Percentiles rank a stretch among this genome's conserved stretches.
These are phyloP conservation scores for Phylloporus sp. DNA, from an alignment of 1,284 basidiomycete genomes.

Conservation along the genomic window DNA sequence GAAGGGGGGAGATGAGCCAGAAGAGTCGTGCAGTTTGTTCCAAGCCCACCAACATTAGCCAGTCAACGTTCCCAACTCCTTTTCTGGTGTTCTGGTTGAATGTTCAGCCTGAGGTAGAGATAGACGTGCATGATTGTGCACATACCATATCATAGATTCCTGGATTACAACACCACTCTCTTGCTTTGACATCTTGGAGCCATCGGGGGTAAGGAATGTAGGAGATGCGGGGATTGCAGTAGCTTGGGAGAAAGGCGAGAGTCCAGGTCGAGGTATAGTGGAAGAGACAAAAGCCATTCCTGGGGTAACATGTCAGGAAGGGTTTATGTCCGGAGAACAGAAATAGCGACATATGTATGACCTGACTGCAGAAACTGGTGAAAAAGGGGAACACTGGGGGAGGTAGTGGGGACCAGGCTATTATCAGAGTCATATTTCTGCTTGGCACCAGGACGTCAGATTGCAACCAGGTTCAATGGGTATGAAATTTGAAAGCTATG, in stretches of 20 bases:
- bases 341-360: slow-evolving; percentile 96
- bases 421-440: no score
- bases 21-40: slow-evolving; percentile 48
- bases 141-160: slow-evolving; percentile 83
- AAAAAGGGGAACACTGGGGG: no score
- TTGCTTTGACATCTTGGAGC: slow-evolving; percentile 94
- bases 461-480: no score
- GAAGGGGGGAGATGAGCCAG: no score
- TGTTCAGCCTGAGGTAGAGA: neutral
- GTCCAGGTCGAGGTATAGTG: slow-evolving; percentile 92
- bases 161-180: slow-evolving; percentile 88
- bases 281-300: slow-evolving; percentile 98
- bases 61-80: slow-evolving; percentile 94
- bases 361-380: slow-evolving; percentile 68
- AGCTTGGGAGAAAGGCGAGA: slow-evolving; percentile 71
- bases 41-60: slow-evolving; percentile 94
- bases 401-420: no score
- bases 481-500: no score
- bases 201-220: slow-evolving; percentile 91
- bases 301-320: slow-evolving; percentile 34
- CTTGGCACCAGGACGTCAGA: no score
- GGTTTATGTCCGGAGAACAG: slow-evolving; percentile 63
- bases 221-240: slow-evolving; percentile 90
- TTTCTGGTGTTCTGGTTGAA: slow-evolving; percentile 42
- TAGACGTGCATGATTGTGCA: neutral